phyloP scores from a whole-genome alignment of 2,329 filamentous ascomycete genomes.

The Trichoderma gracile region DNA sequence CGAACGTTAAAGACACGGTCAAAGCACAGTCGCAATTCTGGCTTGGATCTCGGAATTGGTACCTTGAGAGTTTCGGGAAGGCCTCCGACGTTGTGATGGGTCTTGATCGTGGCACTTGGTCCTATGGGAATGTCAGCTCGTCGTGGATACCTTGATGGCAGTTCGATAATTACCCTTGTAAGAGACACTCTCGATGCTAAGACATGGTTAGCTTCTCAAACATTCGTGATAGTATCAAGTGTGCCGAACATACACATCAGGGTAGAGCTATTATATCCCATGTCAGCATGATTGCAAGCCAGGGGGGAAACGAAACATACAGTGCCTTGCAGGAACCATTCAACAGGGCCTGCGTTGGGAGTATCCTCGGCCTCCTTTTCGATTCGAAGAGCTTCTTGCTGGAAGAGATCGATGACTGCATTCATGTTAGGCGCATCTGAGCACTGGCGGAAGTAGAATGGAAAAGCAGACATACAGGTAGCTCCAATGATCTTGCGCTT shows the following conservation, averaged over 20 bases:
- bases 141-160: constrained; percentile 45
- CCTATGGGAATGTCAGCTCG: background rate
- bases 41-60: background rate
- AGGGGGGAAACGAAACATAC: background rate
- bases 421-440: constrained; percentile 18
- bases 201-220: background rate
- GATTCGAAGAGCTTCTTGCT: constrained; percentile 70
- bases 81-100: constrained; percentile 65
- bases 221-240: background rate
- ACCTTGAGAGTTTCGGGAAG: constrained; percentile 47
- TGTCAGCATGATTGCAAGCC: background rate
- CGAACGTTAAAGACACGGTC: background rate
- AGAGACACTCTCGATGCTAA: constrained; percentile 48
- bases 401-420: constrained; percentile 63
- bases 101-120: background rate
- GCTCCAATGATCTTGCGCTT: constrained; percentile 91
- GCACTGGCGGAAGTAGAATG: background rate
- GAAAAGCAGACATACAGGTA: constrained; percentile 44
- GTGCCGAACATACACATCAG: constrained; percentile 33
- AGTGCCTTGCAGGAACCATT: constrained; percentile 83
- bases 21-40: background rate
- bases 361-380: constrained; percentile 69
- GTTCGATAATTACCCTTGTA: constrained; percentile 46
- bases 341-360: constrained; percentile 69
- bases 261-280: constrained; percentile 50